These are phyloP conservation scores for Neonectria hederae DNA, from an alignment of 2,329 filamentous ascomycete genomes.

Conservation along the genomic window DNA sequence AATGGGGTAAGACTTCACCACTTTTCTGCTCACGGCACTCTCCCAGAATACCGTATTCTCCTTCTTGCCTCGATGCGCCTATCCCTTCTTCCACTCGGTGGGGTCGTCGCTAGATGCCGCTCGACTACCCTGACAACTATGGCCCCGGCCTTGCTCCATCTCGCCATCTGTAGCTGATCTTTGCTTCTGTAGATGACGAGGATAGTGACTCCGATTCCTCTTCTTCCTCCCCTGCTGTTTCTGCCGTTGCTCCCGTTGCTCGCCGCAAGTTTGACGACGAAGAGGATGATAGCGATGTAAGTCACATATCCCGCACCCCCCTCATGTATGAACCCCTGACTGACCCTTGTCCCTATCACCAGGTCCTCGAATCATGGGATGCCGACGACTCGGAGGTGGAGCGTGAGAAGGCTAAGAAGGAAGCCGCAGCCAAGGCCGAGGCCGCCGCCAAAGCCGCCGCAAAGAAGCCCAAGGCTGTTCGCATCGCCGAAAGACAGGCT, in stretches of 20 bases:
- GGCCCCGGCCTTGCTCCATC: not conserved
- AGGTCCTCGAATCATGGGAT: slow-evolving; percentile 97
- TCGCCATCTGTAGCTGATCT: slow-evolving; percentile 21
- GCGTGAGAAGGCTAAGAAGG: slow-evolving; percentile 92
- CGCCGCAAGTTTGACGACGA: slow-evolving; percentile 86
- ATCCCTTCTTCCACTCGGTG: not conserved
- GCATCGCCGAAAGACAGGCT: slow-evolving; percentile 81
- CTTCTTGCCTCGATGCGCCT: not conserved
- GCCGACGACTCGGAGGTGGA: slow-evolving; percentile 97
- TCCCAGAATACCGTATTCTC: not conserved
- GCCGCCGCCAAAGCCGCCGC: slow-evolving; percentile 88
- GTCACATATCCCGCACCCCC: slow-evolving; percentile 37
- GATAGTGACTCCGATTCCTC: slow-evolving; percentile 50
- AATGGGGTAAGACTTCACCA: slow-evolving; percentile 52
- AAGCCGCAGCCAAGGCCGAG: slow-evolving; percentile 85
- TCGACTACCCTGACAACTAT: slow-evolving; percentile 32
- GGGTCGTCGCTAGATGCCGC: not conserved
- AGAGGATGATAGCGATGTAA: slow-evolving; percentile 83
- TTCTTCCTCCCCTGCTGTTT: slow-evolving; percentile 48
- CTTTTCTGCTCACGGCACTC: not conserved
- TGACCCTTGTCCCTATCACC: slow-evolving; percentile 16
- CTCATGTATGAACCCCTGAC: not conserved
- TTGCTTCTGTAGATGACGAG: slow-evolving; percentile 49
- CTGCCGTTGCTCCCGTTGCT: slow-evolving; percentile 52
- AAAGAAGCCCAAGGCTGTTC: slow-evolving; percentile 85